These are phyloP conservation scores for Crithidia sp. DNA, from an alignment of 208 protist genomes.

Conservation along the genomic window DNA sequence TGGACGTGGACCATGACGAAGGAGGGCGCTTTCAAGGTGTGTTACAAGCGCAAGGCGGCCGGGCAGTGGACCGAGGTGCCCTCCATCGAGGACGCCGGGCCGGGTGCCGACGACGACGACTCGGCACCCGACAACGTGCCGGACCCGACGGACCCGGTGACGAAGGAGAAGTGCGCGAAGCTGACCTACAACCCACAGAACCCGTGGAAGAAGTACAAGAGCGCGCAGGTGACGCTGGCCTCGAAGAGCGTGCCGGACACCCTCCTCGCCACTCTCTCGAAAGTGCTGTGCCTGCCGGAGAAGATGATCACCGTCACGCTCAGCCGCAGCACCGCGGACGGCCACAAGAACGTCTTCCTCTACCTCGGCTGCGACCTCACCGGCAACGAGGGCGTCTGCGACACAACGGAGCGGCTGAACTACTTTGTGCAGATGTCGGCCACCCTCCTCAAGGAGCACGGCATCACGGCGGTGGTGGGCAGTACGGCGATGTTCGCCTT, in stretches of 20 bases:
- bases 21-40: slow-evolving; percentile 73
- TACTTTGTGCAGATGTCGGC: slow-evolving; percentile 41
- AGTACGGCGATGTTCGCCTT: slow-evolving; percentile 32
- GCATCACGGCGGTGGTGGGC: slow-evolving; percentile 30
- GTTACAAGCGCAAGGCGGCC: slow-evolving; percentile 52
- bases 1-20: slow-evolving; percentile 59
- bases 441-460: background rate
- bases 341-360: slow-evolving; percentile 53
- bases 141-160: slow-evolving; percentile 55
- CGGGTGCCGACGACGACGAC: background rate
- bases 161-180: slow-evolving; percentile 51
- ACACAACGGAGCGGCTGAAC: slow-evolving; percentile 61
- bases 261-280: slow-evolving; percentile 35
- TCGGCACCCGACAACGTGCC: slow-evolving; percentile 14
- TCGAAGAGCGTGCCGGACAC: slow-evolving; percentile 22
- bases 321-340: slow-evolving; percentile 33
- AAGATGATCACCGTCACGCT: slow-evolving; percentile 41
- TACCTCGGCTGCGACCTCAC: slow-evolving; percentile 59
- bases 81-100: slow-evolving; percentile 48
- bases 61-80: slow-evolving; percentile 73
- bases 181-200: slow-evolving; percentile 21
- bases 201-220: slow-evolving; percentile 54
- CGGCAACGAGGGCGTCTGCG: slow-evolving; percentile 33
- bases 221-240: slow-evolving; percentile 45
- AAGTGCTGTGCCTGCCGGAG: slow-evolving; percentile 61